Conservation (phyloP, 2,329 filamentous ascomycete species). For the Ustilaginoidea virens region DNA sequence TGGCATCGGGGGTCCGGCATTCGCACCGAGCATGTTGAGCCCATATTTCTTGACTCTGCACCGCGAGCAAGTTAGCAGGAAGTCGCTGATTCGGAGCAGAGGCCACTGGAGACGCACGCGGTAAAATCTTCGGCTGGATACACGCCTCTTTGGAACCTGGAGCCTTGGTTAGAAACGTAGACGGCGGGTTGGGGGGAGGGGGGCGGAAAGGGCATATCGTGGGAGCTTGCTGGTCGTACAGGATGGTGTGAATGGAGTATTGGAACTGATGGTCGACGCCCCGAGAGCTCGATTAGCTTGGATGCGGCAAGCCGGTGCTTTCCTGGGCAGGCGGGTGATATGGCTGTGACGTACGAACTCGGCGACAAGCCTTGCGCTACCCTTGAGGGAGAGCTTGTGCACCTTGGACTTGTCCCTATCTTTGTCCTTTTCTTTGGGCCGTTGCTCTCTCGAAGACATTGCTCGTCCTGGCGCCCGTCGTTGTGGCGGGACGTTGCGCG, state of each 20-base stretch:
- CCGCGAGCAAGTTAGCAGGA: constrained; percentile 2
- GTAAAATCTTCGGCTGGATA: constrained; percentile 95
- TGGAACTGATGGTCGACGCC: constrained; percentile 50
- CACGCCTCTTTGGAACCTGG: constrained; percentile 68
- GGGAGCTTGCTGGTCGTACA: constrained; percentile 51
- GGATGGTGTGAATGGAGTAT: constrained; percentile 94
- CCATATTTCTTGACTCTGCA: constrained; percentile 88
- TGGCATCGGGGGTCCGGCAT: too few relatives aligned
- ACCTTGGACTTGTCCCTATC: constrained; percentile 68
- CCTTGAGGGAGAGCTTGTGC: constrained; percentile 86
- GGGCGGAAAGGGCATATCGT: too few relatives aligned
- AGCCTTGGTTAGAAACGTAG: too few relatives aligned
- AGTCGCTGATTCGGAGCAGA: too few relatives aligned
- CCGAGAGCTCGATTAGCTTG: constrained; percentile 2
- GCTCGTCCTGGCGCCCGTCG: too few relatives aligned
- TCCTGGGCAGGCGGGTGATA: not conserved
- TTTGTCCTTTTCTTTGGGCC: constrained; percentile 13
- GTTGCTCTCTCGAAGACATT: constrained; percentile 17
- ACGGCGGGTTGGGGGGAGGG: too few relatives aligned
- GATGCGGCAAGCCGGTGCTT: not conserved
- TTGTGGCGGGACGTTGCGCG: too few relatives aligned
- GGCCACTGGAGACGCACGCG: too few relatives aligned
- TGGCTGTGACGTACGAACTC: constrained; percentile 54
- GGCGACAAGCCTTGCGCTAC: constrained; percentile 70
- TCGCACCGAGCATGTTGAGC: constrained; percentile 77